Evolutionary conservation across 768 basidiomycete species (phyloP).

Genomic region (Naematelia encephala): DNA sequence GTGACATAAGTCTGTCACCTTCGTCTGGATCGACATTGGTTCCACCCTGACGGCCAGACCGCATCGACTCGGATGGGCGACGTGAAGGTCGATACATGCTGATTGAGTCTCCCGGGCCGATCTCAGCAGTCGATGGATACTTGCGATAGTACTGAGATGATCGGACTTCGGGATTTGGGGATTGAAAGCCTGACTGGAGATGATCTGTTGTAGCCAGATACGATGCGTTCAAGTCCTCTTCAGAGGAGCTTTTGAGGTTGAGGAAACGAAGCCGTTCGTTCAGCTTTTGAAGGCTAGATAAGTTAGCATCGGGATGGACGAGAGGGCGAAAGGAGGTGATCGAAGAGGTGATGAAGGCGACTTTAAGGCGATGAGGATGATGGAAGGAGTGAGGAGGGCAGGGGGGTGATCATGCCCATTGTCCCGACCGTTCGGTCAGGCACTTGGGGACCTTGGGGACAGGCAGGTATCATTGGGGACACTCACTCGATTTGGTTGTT

Average conservation of each 20-base stretch:
- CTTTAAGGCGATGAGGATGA: not conserved
- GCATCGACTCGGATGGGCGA: slow-evolving; percentile 1
- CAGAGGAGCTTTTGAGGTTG: slow-evolving; percentile 15
- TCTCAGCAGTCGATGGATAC: slow-evolving; percentile 20
- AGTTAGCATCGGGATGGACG: not conserved
- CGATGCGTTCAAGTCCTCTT: slow-evolving; percentile 4
- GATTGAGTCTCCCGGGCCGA: slow-evolving; percentile 30
- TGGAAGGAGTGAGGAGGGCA: not conserved
- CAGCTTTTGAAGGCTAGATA: slow-evolving; percentile 1
- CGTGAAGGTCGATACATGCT: slow-evolving; percentile 38
- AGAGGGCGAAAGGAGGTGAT: slow-evolving; percentile 2
- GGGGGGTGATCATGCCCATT: not conserved
- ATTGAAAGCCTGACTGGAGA: not conserved
- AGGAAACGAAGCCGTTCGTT: slow-evolving; percentile 22
- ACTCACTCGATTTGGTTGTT: not conserved
- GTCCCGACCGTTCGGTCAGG: not conserved
- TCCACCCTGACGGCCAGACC: slow-evolving; percentile 28
- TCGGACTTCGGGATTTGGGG: not conserved
- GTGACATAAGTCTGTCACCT: not conserved
- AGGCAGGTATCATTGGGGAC: not conserved
- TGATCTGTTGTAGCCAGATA: not conserved
- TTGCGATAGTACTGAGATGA: slow-evolving; percentile 11
- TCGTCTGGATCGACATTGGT: slow-evolving; percentile 37
- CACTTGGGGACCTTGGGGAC: too few relatives aligned
- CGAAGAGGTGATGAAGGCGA: not conserved